Base-by-base conservation (phyloP, 2,329 filamentous ascomycete species). In the Trematosphaeria pertusa region DNA sequence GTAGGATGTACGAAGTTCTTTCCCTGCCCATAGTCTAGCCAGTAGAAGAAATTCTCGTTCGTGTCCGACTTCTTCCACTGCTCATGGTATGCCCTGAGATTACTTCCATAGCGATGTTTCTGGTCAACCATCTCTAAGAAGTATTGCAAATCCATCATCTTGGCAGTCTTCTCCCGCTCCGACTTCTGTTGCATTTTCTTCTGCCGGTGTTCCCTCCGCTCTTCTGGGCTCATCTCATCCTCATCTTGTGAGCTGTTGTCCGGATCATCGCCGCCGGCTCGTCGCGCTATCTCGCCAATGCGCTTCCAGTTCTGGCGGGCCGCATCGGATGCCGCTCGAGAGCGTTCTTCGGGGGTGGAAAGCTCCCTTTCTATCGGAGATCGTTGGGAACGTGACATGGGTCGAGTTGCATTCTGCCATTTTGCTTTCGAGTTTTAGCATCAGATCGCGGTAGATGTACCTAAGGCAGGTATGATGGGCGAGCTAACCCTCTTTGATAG, bases 21-120 rank as follows among this genome's bases (percentile, higher is more conserved):
- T 0, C 92, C 92, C 37, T 87, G 86, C 4, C 92, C 92, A 48
- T 88, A 79, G 66, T 97, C 92, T 1, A 96, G 78, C 91, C 92
- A 96, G 73, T 91, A 93, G 70, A 96, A 96, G 79, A 92, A 97
- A 65, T 94, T 96, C 67, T 96, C 87, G 4, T 85, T 82, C 0
- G 90, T 93, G 20, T 88, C 78, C 1, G 84, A 78, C 50, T 81
- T 83, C 69, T 91, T 91, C 92, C 92, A 97, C 55, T 88, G 84
- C 48, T 85, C 83, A 63, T 97, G 92, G 60, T 96, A 97, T 22
- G 83, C 81, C 22, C 88, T 80, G 39, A 96, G 72, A 58, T 94
- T 95, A 43, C 86, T 87, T 3, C 91, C 92, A 63, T 96, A 95
- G 3, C 91, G 84, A 67, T 97, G 91, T 70, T 95, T 92, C 36